Percentiles rank a stretch among this genome's conserved stretches.
Evolutionary conservation across 257 asterid species (phyloP).

Genomic region (Cynanchum wilfordii): DNA sequence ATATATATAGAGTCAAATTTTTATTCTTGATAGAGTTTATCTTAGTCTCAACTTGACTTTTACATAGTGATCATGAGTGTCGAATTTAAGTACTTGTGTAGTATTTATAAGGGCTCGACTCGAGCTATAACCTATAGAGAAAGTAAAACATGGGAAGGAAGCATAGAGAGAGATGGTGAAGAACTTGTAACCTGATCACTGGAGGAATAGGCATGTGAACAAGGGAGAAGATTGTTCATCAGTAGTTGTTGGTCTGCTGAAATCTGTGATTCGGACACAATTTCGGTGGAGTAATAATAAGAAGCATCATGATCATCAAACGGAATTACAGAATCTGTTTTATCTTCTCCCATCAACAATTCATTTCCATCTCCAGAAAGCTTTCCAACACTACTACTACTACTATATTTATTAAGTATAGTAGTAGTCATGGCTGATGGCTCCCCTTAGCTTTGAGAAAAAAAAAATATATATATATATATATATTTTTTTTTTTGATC

Average conservation of each 20-base stretch:
- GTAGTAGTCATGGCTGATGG: slow-evolving; percentile 2
- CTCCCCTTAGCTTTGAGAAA: slow-evolving; percentile 13
- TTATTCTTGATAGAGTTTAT: too few species aligned
- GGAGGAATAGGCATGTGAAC: neutral
- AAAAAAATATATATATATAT: too few species aligned
- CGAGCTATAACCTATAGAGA: neutral
- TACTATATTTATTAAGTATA: too few species aligned
- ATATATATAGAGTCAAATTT: too few species aligned
- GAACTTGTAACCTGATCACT: slow-evolving; percentile 7
- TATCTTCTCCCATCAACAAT: slow-evolving; percentile 14
- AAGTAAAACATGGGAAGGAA: neutral
- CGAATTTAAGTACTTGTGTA: too few species aligned
- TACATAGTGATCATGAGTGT: too few species aligned
- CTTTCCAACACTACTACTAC: neutral
- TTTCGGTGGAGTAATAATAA: neutral
- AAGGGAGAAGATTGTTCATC: slow-evolving; percentile 2
- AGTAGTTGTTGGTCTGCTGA: neutral
- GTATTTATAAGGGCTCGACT: too few species aligned
- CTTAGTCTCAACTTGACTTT: too few species aligned
- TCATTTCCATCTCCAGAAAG: slow-evolving; percentile 8
- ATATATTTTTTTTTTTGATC: too few species aligned
- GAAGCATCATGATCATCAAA: slow-evolving; percentile 1
- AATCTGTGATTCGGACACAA: neutral
- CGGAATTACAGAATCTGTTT: slow-evolving; percentile 6
- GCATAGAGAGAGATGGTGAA: neutral